Evolutionary conservation across 2,329 filamentous ascomycete genomes (phyloP).

Genomic region (Coniochaeta sp.): DNA sequence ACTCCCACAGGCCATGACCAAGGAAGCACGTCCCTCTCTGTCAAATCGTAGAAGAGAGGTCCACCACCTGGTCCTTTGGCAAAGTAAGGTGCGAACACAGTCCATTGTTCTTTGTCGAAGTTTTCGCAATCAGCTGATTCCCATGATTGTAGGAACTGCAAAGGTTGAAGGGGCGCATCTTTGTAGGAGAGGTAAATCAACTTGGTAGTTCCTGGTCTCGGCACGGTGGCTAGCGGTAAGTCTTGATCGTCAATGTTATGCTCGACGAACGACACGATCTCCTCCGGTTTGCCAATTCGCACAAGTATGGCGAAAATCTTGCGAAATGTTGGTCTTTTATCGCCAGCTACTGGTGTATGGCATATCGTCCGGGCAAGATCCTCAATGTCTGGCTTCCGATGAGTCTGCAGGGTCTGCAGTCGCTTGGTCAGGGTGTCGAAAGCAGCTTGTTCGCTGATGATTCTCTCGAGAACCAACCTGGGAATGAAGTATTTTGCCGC

Average conservation of each 20-base stretch:
- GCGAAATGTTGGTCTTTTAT: background rate
- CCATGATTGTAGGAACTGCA: background rate
- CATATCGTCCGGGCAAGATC: no score
- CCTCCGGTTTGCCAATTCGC: background rate
- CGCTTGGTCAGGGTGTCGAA: no score
- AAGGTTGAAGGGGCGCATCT: background rate
- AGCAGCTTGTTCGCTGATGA: no score
- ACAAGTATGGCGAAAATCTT: background rate
- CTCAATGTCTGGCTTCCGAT: no score
- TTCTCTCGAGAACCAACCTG: no score
- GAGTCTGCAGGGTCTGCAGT: no score
- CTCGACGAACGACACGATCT: background rate
- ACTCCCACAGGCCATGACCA: background rate
- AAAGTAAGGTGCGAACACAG: background rate
- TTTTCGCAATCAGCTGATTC: background rate
- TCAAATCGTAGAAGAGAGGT: background rate
- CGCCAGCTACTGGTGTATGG: no score
- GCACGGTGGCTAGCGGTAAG: background rate
- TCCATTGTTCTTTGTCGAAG: background rate
- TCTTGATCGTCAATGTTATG: background rate
- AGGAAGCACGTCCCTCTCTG: background rate
- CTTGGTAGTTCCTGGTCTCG: background rate
- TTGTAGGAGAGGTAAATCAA: background rate
- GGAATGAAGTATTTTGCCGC: no score
- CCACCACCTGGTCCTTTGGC: background rate